These are phyloP conservation scores for Aureobasidium sp. DNA, from an alignment of 2,329 filamentous ascomycete species.

Conservation along the genomic window DNA sequence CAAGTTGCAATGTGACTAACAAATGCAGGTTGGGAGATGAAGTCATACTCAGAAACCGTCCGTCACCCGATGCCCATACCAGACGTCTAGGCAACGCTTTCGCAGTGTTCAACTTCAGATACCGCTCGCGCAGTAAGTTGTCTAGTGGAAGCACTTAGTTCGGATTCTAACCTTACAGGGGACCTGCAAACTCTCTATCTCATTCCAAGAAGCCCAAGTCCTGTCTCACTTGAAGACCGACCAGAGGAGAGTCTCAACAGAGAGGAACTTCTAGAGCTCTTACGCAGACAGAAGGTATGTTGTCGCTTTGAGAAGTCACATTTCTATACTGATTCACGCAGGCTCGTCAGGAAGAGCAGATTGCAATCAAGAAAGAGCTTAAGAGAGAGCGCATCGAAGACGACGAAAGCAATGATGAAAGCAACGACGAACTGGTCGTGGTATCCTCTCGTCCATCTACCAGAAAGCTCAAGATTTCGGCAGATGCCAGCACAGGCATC, in stretches of 20 bases:
- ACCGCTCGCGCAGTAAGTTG: conserved; percentile 20
- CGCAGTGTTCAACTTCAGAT: conserved; percentile 21
- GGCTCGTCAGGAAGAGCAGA: neutral
- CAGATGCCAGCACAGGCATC: neutral
- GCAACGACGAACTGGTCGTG: neutral
- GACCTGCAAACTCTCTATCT: conserved; percentile 19
- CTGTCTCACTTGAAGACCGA: conserved; percentile 19
- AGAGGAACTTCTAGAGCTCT: conserved; percentile 20
- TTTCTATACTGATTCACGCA: neutral
- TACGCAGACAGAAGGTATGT: conserved; percentile 5
- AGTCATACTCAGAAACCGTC: too few relatives aligned
- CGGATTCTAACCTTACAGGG: conserved; percentile 17
- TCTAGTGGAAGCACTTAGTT: conserved; percentile 22
- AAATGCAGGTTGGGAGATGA: neutral
- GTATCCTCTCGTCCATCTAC: neutral
- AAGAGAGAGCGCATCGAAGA: conserved; percentile 1
- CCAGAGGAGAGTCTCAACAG: conserved; percentile 13
- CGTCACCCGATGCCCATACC: neutral
- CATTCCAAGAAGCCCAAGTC: conserved; percentile 21
- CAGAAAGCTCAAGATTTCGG: neutral
- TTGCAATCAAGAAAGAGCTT: conserved; percentile 5
- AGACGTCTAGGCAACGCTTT: conserved; percentile 25
- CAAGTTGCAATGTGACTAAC: neutral
- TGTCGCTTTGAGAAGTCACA: too few relatives aligned
- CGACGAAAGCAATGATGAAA: too few relatives aligned